Evolutionary conservation across 2,329 filamentous ascomycete genomes (phyloP).

Genomic region (Penicillium glabrum): DNA sequence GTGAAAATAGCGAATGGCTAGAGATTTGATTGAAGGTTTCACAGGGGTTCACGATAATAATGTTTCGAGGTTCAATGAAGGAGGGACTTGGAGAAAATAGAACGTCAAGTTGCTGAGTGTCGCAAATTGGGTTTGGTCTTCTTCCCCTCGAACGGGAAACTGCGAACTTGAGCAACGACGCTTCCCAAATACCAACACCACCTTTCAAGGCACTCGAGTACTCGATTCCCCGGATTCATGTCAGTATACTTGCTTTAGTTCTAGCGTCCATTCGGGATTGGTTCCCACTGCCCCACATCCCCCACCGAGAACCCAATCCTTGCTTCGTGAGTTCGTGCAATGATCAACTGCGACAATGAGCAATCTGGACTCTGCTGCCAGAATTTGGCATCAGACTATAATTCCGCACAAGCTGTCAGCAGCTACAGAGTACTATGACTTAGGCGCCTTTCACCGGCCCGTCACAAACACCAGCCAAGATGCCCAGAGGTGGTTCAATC

Average conservation of each 20-base stretch:
- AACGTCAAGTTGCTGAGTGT: neutral
- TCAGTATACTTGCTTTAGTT: neutral
- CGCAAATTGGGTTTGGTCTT: neutral
- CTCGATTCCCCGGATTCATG: too few relatives aligned
- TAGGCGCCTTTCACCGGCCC: slow-evolving; percentile 37
- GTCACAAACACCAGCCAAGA: slow-evolving; percentile 29
- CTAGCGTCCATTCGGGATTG: neutral
- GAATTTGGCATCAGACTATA: slow-evolving; percentile 5
- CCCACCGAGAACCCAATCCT: neutral
- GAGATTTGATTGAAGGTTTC: neutral
- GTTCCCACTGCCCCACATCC: neutral
- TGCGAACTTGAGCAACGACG: neutral
- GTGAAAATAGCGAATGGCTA: too few relatives aligned
- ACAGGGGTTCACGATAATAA: neutral
- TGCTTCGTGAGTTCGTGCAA: neutral
- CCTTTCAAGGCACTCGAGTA: too few relatives aligned
- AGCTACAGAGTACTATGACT: slow-evolving; percentile 31
- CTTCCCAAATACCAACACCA: neutral
- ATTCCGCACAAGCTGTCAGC: slow-evolving; percentile 1
- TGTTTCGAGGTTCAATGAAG: neutral
- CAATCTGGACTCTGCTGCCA: neutral
- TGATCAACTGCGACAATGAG: neutral
- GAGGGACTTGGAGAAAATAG: neutral
- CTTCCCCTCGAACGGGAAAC: neutral
- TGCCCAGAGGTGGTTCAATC: slow-evolving; percentile 40